Percentiles rank a stretch among this genome's conserved stretches.
Conservation (phyloP, 1,284 basidiomycete species). For the Papiliotrema nemorosa region DNA sequence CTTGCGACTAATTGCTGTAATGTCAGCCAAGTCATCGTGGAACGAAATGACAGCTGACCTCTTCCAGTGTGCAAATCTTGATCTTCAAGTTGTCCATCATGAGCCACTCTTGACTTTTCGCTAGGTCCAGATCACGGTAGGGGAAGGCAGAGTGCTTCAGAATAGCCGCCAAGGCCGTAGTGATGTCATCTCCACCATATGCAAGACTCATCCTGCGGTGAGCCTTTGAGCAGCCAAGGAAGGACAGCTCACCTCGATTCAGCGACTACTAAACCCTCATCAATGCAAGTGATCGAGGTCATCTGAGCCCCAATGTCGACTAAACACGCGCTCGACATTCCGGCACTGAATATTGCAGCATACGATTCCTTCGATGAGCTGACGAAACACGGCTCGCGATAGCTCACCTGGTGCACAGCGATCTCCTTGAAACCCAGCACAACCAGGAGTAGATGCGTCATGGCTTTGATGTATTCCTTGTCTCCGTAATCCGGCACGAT, state of each 20-base stretch:
- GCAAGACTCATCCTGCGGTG: constrained; percentile 68
- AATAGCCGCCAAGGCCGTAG: constrained; percentile 77
- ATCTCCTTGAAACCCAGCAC: constrained; percentile 89
- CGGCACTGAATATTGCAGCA: constrained; percentile 91
- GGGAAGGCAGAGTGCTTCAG: constrained; percentile 81
- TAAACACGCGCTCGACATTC: constrained; percentile 89
- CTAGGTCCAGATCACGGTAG: constrained; percentile 75
- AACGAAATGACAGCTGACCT: constrained; percentile 56
- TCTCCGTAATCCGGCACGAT: constrained; percentile 93
- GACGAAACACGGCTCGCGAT: background rate
- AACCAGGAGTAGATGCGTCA: constrained; percentile 70
- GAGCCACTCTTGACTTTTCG: constrained; percentile 74
- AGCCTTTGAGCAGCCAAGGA: background rate
- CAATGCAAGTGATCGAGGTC: constrained; percentile 87
- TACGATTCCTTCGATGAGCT: constrained; percentile 68
- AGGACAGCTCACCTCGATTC: constrained; percentile 70
- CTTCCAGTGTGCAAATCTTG: constrained; percentile 73
- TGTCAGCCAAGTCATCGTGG: background rate
- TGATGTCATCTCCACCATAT: constrained; percentile 92
- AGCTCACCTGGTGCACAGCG: constrained; percentile 74
- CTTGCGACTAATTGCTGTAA: constrained; percentile 74
- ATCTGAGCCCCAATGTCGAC: constrained; percentile 86
- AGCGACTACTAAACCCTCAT: constrained; percentile 83
- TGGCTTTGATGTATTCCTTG: constrained; percentile 72
- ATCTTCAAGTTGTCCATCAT: constrained; percentile 85